These are phyloP conservation scores for Berberis thunbergii DNA, from an alignment of 164 flowering plant genomes.

Conservation along the genomic window DNA sequence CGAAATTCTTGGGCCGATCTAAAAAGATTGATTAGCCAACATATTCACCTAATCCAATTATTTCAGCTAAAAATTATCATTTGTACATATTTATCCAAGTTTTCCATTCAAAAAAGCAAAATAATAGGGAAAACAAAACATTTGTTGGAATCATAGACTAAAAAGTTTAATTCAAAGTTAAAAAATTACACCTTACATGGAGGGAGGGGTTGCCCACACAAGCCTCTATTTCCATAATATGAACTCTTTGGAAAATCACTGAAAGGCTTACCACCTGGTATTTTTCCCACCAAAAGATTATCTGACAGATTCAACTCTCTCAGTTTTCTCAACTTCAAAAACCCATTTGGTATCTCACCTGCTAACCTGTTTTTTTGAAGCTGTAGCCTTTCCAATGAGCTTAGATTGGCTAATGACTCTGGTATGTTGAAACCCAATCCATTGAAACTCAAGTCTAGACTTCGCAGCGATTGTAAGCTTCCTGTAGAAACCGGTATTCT, in stretches of 20 bases:
- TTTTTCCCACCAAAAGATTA: constrained; percentile 50
- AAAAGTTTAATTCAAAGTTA: too few relatives aligned
- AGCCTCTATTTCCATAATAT: constrained; percentile 41
- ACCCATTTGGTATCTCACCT: constrained; percentile 46
- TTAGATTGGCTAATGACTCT: constrained; percentile 26
- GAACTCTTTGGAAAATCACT: constrained; percentile 40
- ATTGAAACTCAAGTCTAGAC: constrained; percentile 49
- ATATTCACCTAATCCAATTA: too few relatives aligned
- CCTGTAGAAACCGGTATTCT: constrained; percentile 34
- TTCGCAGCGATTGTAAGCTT: constrained; percentile 19
- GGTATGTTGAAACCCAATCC: constrained; percentile 35
- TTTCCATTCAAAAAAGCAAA: too few relatives aligned
- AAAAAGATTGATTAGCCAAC: too few relatives aligned
- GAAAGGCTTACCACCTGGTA: constrained; percentile 47
- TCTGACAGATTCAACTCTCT: constrained; percentile 47
- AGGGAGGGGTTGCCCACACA: constrained; percentile 53
- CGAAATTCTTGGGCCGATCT: too few relatives aligned
- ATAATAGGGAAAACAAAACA: too few relatives aligned
- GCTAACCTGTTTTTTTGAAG: constrained; percentile 41
- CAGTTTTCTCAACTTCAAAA: constrained; percentile 36
- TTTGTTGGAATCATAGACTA: too few relatives aligned
- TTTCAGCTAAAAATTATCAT: too few relatives aligned
- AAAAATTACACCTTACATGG: constrained; percentile 26
- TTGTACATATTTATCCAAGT: too few relatives aligned
- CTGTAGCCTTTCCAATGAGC: constrained; percentile 37